phyloP scores from a whole-genome alignment of 169 alveolate species.

The Plasmodium vinckei region DNA sequence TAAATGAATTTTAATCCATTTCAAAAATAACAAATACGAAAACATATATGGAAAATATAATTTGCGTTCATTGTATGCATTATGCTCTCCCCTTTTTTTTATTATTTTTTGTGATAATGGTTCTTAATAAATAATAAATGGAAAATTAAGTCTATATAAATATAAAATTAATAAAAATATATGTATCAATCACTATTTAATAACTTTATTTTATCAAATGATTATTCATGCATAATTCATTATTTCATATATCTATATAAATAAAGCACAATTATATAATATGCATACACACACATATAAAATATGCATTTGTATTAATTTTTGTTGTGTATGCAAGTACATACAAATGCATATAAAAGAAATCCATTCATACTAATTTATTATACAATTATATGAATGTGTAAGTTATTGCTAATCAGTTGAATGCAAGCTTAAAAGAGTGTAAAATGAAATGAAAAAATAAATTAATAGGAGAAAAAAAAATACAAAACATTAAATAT shows the following conservation, averaged over 20 bases:
- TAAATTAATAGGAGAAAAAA: conserved; percentile 8
- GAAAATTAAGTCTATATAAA: conserved; percentile 25
- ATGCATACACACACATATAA: conserved; percentile 7
- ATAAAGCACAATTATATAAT: conserved; percentile 7
- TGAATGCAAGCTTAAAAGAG: not conserved
- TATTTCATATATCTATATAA: conserved; percentile 1
- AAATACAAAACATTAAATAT: not conserved
- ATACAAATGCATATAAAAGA: conserved; percentile 7
- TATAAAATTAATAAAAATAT: conserved; percentile 3
- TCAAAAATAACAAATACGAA: conserved; percentile 38
- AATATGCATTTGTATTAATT: conserved; percentile 3
- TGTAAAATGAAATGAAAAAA: conserved; percentile 23
- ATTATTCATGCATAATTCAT: not conserved
- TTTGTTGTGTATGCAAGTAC: not conserved
- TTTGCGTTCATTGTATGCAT: conserved; percentile 17
- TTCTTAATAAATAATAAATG: conserved; percentile 8
- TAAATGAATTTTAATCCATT: conserved; percentile 31
- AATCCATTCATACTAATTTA: not conserved
- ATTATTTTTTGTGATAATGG: not conserved
- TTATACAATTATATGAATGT: conserved; percentile 1
- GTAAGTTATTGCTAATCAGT: not conserved
- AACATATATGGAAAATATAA: conserved; percentile 20
- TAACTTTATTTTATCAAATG: too few species aligned
- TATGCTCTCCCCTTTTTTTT: not conserved
- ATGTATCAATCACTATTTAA: not conserved